These are phyloP conservation scores for Ceratocystis papillata DNA, from an alignment of 2,329 filamentous ascomycete species.

Conservation along the genomic window DNA sequence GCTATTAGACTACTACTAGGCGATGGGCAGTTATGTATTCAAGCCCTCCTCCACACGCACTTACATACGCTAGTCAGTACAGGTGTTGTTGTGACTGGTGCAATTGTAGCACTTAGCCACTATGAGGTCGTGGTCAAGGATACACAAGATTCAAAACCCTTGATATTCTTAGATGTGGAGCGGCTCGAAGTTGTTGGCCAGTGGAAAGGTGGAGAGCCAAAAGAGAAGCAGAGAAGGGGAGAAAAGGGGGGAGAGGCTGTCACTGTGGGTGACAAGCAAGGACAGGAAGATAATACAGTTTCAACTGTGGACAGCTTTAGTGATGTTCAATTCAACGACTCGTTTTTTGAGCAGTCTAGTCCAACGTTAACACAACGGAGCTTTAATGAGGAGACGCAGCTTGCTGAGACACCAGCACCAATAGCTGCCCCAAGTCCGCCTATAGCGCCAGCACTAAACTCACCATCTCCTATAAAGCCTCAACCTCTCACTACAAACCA, in stretches of 20 bases:
- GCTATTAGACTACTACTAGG: slow-evolving; percentile 41
- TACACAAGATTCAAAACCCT: neutral
- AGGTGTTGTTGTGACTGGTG: slow-evolving; percentile 38
- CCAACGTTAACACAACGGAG: neutral
- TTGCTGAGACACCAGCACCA: neutral
- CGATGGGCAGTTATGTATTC: slow-evolving; percentile 45
- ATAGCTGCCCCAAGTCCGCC: neutral
- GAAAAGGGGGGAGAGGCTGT: neutral
- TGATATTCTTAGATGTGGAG: slow-evolving; percentile 12
- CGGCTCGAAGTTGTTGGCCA: slow-evolving; percentile 13
- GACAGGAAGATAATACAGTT: neutral
- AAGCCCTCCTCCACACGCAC: slow-evolving; percentile 39
- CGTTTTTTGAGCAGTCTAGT: slow-evolving; percentile 18
- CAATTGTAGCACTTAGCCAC: slow-evolving; percentile 39
- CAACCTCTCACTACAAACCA: slow-evolving; percentile 31
- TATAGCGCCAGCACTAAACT: neutral
- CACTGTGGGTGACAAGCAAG: neutral
- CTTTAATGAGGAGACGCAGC: neutral
- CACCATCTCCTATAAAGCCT: neutral
- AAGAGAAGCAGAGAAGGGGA: no score
- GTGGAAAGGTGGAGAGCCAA: neutral
- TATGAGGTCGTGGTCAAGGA: slow-evolving; percentile 29
- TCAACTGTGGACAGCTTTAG: slow-evolving; percentile 14
- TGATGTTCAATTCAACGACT: slow-evolving; percentile 21
- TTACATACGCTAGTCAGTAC: slow-evolving; percentile 41